These are phyloP conservation scores for Neopestalotiopsis sp. DNA, from an alignment of 2,329 filamentous ascomycete species.

Conservation along the genomic window DNA sequence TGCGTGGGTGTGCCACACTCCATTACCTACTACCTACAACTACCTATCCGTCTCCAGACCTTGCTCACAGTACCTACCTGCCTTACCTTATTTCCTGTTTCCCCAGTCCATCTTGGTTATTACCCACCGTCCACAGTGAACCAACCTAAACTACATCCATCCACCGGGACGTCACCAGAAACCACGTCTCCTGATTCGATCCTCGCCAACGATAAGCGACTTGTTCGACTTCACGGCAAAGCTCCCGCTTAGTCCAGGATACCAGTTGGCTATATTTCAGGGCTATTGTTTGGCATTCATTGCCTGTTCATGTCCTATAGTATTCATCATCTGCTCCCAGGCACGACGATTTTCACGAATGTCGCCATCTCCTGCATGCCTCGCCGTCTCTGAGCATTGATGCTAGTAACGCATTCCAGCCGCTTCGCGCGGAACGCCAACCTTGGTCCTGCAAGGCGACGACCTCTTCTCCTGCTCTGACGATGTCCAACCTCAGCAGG, in stretches of 20 bases:
- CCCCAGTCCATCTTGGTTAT: conserved; percentile 4
- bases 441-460: conserved; percentile 21
- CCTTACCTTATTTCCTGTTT: neutral
- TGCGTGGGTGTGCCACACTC: neutral
- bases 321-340: neutral
- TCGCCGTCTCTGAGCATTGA: conserved; percentile 26
- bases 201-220: conserved; percentile 13
- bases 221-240: neutral
- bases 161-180: conserved; percentile 11
- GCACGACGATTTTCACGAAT: neutral
- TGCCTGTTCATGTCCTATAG: neutral
- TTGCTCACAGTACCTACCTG: neutral
- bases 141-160: neutral
- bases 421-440: conserved; percentile 32
- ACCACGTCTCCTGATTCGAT: conserved; percentile 19
- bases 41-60: neutral
- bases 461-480: conserved; percentile 21
- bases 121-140: neutral
- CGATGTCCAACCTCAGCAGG: conserved; percentile 33
- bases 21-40: neutral
- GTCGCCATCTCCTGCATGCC: conserved; percentile 14
- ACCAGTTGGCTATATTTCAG: neutral
- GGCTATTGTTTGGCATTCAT: neutral
- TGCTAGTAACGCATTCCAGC: conserved; percentile 26
- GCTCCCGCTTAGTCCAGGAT: neutral